Conservation (phyloP, 1,284 basidiomycete species). For the Pseudozyma tsukubaensis region DNA sequence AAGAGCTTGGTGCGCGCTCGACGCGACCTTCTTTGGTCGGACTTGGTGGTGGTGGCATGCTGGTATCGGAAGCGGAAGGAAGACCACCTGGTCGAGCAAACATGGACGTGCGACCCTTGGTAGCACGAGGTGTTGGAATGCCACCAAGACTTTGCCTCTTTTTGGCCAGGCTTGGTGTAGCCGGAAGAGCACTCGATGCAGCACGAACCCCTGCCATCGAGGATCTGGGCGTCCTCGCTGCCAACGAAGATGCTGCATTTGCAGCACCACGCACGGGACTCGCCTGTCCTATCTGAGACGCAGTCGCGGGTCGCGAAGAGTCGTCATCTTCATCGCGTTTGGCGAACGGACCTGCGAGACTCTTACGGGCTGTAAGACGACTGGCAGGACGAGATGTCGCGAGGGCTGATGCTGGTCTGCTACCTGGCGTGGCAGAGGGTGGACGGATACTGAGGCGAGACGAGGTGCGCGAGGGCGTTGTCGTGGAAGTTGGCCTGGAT, state of each 20-base stretch:
- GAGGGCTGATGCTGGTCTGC: slow-evolving; percentile 48
- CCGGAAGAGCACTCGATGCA: slow-evolving; percentile 17
- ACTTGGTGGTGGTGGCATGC: slow-evolving; percentile 55
- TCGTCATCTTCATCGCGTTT: slow-evolving; percentile 28
- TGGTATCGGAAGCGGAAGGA: slow-evolving; percentile 20
- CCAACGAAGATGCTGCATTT: slow-evolving; percentile 20
- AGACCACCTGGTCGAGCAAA: slow-evolving; percentile 40
- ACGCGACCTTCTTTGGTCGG: slow-evolving; percentile 39
- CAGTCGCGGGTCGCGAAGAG: slow-evolving; percentile 18
- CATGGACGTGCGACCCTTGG: slow-evolving; percentile 53
- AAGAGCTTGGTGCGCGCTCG: slow-evolving; percentile 29
- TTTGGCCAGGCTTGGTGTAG: slow-evolving; percentile 36
- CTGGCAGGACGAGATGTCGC: slow-evolving; percentile 45
- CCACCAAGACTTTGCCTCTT: slow-evolving; percentile 49
- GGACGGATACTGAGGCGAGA: slow-evolving; percentile 45
- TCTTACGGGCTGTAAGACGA: slow-evolving; percentile 53
- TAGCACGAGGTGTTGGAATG: slow-evolving; percentile 43
- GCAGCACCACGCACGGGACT: slow-evolving; percentile 24
- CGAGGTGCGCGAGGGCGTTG: slow-evolving; percentile 38
- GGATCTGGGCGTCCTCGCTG: slow-evolving; percentile 33
- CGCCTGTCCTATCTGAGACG: slow-evolving; percentile 62
- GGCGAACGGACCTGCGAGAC: slow-evolving; percentile 25
- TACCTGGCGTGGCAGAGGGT: slow-evolving; percentile 43
- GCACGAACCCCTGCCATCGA: slow-evolving; percentile 32
- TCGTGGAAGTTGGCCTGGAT: slow-evolving; percentile 33